Evolutionary conservation across 2,329 filamentous ascomycete genomes (phyloP), one percentile per base, ranked within the genome.

Genomic region (Diaporthe capsici): DNA sequence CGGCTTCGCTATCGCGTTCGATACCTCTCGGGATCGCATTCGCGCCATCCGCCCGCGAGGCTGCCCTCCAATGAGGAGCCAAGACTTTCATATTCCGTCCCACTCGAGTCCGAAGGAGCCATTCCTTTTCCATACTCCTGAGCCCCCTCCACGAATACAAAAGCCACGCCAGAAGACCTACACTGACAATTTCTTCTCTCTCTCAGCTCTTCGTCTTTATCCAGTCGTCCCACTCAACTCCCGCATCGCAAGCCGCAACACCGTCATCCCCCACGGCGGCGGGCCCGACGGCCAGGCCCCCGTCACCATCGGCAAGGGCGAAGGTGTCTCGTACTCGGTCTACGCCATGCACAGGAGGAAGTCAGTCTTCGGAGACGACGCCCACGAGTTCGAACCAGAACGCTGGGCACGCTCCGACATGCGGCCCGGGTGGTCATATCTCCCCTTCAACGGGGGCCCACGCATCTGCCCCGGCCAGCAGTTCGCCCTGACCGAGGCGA

Each of bases 401-500:
- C 67, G 67, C 17, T 71, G 67, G 67, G 49, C 47, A 47, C 60
- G 60, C 25, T 9, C 60, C 47, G 47, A 71, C 22, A 55, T 55
- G 67, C 39, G 67, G 22, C 67, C 67, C n/a, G 47, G 47, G 1
- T 90, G 88, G 88, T 84, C 87, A 65, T 90, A 89, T 74, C 83
- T 90, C 20, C 89, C 89, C 0, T 91, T 91, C 80, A 90, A 90
- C 77, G 88, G 88, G 2, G 89, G 89, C 0, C 87, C 89, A 39
- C 81, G 90, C 57, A 88, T 90, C 61, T 89, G 89, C 78, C 84
- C 90, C 37, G 88, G 89, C 0, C 88, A 92, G 82, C 88, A 92
- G 78, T 91, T 91, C 78, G 90, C 90, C 4, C 79, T 92, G 17
- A 90, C 89, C 0, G 89, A 92, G 81, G 87, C 88, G 75, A 82